Base-by-base conservation (phyloP, 768 basidiomycete genomes). In the Heimioporus sp. region DNA sequence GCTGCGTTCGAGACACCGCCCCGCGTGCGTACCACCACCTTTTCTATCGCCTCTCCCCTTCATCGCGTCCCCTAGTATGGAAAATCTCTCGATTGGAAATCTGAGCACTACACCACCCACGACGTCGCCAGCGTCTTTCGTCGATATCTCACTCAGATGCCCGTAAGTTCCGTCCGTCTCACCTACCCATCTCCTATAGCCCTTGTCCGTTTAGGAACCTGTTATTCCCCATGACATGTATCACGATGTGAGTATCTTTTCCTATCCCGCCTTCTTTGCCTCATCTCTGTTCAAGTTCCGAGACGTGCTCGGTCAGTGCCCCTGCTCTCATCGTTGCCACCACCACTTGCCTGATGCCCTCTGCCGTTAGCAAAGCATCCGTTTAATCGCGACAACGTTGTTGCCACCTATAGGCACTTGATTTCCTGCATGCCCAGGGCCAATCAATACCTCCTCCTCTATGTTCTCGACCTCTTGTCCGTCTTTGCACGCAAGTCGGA, bases 51-150 rank as follows among this genome's bases (percentile, higher is more conserved):
- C 17, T 6, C 12, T 21, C 12, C 55, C 49, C 41, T 50, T 51
- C 55, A 58, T 53, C 35, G 36, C 52, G 39, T 21, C 24, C 20
- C 15, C 48, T 62, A 96, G 94, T 99, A 92, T 60, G 96, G 96
- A 53, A 98, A 97, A 72, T 81, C 84, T 48, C 74, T 99, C 38
- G 89, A 97, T 59, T 98, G 96, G 94, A 86, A 85, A 63, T 74
- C 81, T 53, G 86, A 90, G 62, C 76, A 80, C 17, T 98, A 87
- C 67, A 96, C 88, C n/a, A 82, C 92, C 13, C 96, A 99, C 67
- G 96, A 99, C 66, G 93, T 97, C 46, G 96, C 96, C 17, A 97
- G 91, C 60, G 93, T 99, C 49, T 93, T 98, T 65, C 81, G 96
- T 53, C 76, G 96, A 74, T 99, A 92, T 70, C 82, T 99, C 45